Percentiles rank a stretch among this genome's conserved stretches.
These are phyloP conservation scores for Diospyros kaki DNA, from an alignment of 148 eudicot species.

Conservation along the genomic window DNA sequence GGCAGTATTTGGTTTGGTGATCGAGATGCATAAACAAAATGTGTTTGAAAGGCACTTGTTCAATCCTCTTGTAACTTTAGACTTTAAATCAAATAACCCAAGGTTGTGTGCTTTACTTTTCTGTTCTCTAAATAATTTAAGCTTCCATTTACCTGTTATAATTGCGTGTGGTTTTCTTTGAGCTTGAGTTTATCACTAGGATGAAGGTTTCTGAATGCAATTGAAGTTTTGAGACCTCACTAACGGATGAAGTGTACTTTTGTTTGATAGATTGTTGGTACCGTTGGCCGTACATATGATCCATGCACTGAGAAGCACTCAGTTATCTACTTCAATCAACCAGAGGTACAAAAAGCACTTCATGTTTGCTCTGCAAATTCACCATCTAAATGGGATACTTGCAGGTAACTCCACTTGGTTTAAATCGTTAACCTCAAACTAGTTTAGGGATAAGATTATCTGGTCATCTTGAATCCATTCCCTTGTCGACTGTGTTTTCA, in stretches of 20 bases:
- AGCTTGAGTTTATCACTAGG: neutral
- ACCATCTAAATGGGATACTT: slow-evolving; percentile 79
- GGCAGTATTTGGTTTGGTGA: neutral
- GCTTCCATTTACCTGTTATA: neutral
- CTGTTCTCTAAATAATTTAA: neutral
- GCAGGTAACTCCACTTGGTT: slow-evolving; percentile 54
- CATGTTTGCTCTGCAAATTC: slow-evolving; percentile 60
- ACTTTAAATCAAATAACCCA: neutral
- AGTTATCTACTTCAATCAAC: slow-evolving; percentile 70
- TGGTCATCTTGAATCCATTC: neutral
- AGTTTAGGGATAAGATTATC: neutral
- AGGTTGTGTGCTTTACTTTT: neutral
- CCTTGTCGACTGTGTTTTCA: neutral
- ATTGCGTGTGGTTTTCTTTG: neutral
- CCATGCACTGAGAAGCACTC: slow-evolving; percentile 97
- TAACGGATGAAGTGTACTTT: slow-evolving; percentile 10
- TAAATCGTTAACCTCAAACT: neutral
- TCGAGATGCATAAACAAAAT: neutral
- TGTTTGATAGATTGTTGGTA: slow-evolving; percentile 53
- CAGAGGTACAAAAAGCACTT: slow-evolving; percentile 91
- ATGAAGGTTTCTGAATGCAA: neutral
- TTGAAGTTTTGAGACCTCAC: neutral
- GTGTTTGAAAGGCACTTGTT: neutral
- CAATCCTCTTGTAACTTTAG: neutral
- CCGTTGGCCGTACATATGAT: slow-evolving; percentile 63